Base-by-base conservation (phyloP, 148 eudicot species). In the Persicaria maculosa region DNA sequence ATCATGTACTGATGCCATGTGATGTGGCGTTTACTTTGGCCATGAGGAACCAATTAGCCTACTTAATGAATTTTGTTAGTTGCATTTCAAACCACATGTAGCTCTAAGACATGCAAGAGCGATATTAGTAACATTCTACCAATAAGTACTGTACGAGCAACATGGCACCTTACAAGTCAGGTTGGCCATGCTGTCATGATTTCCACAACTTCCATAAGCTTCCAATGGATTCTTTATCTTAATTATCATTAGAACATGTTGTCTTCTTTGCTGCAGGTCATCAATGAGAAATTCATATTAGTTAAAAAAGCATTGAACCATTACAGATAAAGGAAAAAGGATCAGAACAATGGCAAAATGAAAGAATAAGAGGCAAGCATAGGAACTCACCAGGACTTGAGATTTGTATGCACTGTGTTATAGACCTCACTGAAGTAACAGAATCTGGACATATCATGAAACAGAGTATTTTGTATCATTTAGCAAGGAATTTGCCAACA, bases 351-450 rank as follows among this genome's bases (percentile, higher is more conserved):
- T 17, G 8, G 40, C 40, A 7, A 3, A 57, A 57, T 19, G 62
- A 73, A 73, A 44, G 43, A 52, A 0, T 53, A 17, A n/a, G n/a
- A 71, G 71, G 10, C 45, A 45, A 22, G 67, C 43, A 61, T 9
- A 11, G 67, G 47, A 71, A 80, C 57, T 86, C 85, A 91, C 97
- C 87, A 16, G 98, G 98, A 78, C 97, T 94, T 19, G 84, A 61
- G 5, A 94, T 81, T 79, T 74, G 83, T 48, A 90, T 82, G 74
- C 89, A 81, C 83, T 89, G 85, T 45, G 91, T 84, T 69, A 88
- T 75, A 72, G 97, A 93, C 79, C 82, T 86, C 67, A 93, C 77
- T 53, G 93, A 83, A 79, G 91, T 79, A 68, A 87, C 80, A 17
- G 93, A 74, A 73, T 90, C 89, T 64, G 86, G 68, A 75, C 88